Base-by-base conservation (phyloP, 1,139 yeast genomes). In the Hemisphaericaspora subhashii region DNA sequence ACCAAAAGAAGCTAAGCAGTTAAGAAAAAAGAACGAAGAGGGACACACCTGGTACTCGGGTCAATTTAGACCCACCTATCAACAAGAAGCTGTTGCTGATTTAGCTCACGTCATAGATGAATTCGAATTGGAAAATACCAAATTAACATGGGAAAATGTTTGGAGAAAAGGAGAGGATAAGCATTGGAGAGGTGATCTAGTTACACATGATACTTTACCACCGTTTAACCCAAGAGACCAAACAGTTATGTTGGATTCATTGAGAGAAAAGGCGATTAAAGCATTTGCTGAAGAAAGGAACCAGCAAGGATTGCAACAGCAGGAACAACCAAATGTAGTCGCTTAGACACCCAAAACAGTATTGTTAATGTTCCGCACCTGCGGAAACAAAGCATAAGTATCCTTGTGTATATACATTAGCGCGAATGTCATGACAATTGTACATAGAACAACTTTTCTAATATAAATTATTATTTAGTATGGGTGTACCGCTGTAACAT, bases 1-100 rank as follows among this genome's bases (percentile, higher is more conserved):
- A 48, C 70, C 71, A 40, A 69, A 78, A 41, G 81, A 79, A 53
- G 88, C 94, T 27, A 74, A 79, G 54, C 67, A 71, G 32, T 67
- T 85, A 74, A 76, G 97, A 53, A 81, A 79, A 55, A 80, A 85
- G 57, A 80, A 86, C 56, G 78, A 74, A 31, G 87, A 82, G 40
- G 94, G 95, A 1, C 83, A 86, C 60, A 79, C 82, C 37, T 89
- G 97, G 96, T 80, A 70, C 57, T 77, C 85, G 40, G 92, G 88
- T 35, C 95, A 86, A 62, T 90, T 75, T 66, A 78, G 97, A 56
- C 98, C 98, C 21, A 83, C 94, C 0, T 86, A 83, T 62, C 72
- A 95, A 9, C 96, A 88, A 61, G 98, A 90, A 61, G 87, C 97
- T 1, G 89, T 88, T 17, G 89, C 96, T 1, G 98, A 90, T 62